These are phyloP conservation scores for Lactarius sanguifluus DNA, from an alignment of 768 basidiomycete genomes.

Conservation along the genomic window DNA sequence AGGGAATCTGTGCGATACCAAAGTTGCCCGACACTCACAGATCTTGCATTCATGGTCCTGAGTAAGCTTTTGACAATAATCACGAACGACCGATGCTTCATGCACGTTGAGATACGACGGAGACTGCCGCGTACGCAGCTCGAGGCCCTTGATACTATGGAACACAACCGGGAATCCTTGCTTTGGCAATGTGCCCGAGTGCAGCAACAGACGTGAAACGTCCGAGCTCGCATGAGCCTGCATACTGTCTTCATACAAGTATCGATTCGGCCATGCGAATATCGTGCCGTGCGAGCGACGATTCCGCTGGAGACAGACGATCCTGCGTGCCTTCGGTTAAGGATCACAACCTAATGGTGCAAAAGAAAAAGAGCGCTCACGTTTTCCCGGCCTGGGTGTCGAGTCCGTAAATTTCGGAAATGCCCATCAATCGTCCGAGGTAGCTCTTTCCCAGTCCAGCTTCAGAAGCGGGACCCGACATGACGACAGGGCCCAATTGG, in stretches of 20 bases:
- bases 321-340: constrained; percentile 22
- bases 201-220: constrained; percentile 33
- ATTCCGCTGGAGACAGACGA: constrained; percentile 26
- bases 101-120: constrained; percentile 44
- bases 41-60: constrained; percentile 34
- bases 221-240: constrained; percentile 33
- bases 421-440: constrained; percentile 39
- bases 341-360: too few species aligned
- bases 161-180: constrained; percentile 38
- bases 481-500: constrained; percentile 42
- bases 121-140: constrained; percentile 38
- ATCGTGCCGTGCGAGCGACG: constrained; percentile 41
- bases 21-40: constrained; percentile 31
- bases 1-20: neutral
- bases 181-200: constrained; percentile 35
- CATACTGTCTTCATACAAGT: constrained; percentile 41
- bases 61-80: constrained; percentile 36
- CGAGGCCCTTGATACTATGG: constrained; percentile 38
- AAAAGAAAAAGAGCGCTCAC: constrained; percentile 31
- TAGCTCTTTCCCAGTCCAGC: constrained; percentile 39
- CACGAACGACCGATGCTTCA: constrained; percentile 40
- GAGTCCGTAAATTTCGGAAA: constrained; percentile 35
- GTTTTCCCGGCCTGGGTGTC: constrained; percentile 32
- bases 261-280: constrained; percentile 54
- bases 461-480: constrained; percentile 33